phyloP scores from a whole-genome alignment of 164 flowering plant genomes.

The Berberis thunbergii region DNA sequence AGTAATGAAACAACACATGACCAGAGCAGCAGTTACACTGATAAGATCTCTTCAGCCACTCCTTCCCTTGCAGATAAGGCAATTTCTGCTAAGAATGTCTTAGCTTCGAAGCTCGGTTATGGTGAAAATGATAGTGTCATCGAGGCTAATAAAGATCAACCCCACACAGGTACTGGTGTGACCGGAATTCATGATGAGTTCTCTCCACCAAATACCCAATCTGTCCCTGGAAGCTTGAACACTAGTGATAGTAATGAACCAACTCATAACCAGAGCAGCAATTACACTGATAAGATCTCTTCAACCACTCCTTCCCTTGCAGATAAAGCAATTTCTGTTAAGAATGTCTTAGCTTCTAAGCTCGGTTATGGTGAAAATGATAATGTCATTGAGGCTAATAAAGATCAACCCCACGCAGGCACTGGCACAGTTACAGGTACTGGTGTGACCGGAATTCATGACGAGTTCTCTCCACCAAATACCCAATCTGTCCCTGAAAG shows the following conservation, averaged over 20 bases:
- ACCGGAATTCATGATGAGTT: slow-evolving; percentile 46
- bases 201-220: slow-evolving; percentile 11
- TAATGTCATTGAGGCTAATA: too few species aligned
- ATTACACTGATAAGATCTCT: slow-evolving; percentile 23
- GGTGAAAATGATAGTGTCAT: background rate
- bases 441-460: slow-evolving; percentile 30
- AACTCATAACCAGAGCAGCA: background rate
- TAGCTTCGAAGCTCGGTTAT: slow-evolving; percentile 7
- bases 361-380: background rate
- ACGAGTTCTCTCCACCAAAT: slow-evolving; percentile 30
- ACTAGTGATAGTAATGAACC: background rate
- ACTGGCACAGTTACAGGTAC: background rate
- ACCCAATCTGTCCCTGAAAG: background rate
- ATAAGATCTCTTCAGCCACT: slow-evolving; percentile 24
- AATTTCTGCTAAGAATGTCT: slow-evolving; percentile 15
- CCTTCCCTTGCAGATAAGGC: slow-evolving; percentile 21
- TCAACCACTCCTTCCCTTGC: slow-evolving; percentile 21
- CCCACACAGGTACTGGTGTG: background rate
- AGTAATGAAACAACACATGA: too few species aligned
- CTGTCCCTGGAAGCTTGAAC: background rate
- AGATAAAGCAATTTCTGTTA: slow-evolving; percentile 18
- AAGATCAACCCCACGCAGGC: too few species aligned
- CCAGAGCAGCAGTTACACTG: slow-evolving; percentile 14
- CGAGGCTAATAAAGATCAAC: too few species aligned
- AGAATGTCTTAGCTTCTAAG: slow-evolving; percentile 13